Evolutionary conservation across 768 basidiomycete species (phyloP).

Genomic region (Lepiota brunneoincarnata): DNA sequence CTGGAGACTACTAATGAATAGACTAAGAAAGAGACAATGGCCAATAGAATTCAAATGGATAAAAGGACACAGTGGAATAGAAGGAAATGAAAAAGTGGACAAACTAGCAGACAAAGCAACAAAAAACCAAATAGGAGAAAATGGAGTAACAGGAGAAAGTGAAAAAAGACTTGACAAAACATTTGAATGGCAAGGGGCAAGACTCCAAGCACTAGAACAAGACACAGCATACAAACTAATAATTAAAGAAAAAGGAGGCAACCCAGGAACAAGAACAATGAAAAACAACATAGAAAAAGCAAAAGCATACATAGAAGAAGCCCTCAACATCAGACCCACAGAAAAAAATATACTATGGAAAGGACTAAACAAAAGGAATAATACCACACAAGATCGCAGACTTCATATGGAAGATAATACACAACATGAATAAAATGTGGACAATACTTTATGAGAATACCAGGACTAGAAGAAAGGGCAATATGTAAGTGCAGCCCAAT

Average conservation of each 20-base stretch:
- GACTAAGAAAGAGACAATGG: background rate
- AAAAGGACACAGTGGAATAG: conserved; percentile 15
- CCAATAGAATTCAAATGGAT: conserved; percentile 7
- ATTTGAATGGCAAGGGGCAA: background rate
- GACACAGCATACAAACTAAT: background rate
- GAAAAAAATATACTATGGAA: conserved; percentile 12
- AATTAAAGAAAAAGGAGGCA: background rate
- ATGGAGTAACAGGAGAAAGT: too few species aligned
- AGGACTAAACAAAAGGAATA: background rate
- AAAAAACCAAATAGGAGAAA: background rate
- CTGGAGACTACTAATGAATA: background rate
- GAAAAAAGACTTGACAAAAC: too few species aligned
- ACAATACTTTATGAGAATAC: conserved; percentile 5
- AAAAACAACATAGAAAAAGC: background rate
- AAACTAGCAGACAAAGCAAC: conserved; percentile 8
- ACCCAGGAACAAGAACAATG: background rate
- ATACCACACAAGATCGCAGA: conserved; percentile 9
- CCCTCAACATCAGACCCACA: background rate
- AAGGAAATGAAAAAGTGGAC: conserved; percentile 18
- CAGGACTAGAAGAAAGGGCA: conserved; percentile 3
- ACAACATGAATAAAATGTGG: conserved; percentile 15
- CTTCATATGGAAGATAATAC: conserved; percentile 18
- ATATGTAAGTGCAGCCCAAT: conserved; percentile 12
- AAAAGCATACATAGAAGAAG: background rate
- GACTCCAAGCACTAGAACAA: background rate